Percentiles rank a stretch among this genome's conserved stretches.
Evolutionary conservation across 1,284 basidiomycete species (phyloP).

Genomic region (Marasmius tenuissimus): DNA sequence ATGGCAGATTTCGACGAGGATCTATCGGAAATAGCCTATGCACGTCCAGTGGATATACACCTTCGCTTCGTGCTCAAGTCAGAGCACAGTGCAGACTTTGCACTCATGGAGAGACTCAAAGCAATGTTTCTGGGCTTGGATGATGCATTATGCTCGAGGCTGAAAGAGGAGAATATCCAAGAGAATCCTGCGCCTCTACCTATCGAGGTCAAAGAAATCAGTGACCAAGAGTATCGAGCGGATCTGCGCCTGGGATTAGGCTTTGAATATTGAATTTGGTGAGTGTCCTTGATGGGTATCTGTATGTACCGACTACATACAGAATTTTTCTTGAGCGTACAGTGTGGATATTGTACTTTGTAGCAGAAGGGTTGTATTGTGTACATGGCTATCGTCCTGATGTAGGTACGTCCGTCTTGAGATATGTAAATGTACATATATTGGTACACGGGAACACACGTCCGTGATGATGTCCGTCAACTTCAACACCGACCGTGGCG

Average conservation of each 20-base stretch:
- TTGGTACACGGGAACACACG: too few relatives aligned
- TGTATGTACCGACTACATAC: too few relatives aligned
- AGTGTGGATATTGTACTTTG: too few relatives aligned
- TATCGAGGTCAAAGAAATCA: background rate
- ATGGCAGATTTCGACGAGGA: constrained; percentile 3
- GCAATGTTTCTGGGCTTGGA: constrained; percentile 1
- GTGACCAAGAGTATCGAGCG: background rate
- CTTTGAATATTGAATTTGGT: background rate
- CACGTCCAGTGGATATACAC: background rate
- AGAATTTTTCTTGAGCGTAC: too few relatives aligned
- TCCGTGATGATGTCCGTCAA: too few relatives aligned
- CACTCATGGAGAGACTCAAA: background rate
- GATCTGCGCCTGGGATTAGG: background rate
- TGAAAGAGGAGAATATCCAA: background rate
- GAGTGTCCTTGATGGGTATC: background rate
- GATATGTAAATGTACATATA: too few relatives aligned
- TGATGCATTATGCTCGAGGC: background rate
- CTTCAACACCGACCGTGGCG: too few relatives aligned
- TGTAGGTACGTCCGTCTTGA: too few relatives aligned
- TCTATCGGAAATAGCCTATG: background rate
- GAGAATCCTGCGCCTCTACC: background rate
- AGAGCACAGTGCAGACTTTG: background rate
- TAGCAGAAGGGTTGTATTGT: too few relatives aligned
- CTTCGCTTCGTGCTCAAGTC: constrained; percentile 1
- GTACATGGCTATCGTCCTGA: too few relatives aligned